Conservation (phyloP, 1,139 yeast species). For the Scheffersomyces stambukii region DNA sequence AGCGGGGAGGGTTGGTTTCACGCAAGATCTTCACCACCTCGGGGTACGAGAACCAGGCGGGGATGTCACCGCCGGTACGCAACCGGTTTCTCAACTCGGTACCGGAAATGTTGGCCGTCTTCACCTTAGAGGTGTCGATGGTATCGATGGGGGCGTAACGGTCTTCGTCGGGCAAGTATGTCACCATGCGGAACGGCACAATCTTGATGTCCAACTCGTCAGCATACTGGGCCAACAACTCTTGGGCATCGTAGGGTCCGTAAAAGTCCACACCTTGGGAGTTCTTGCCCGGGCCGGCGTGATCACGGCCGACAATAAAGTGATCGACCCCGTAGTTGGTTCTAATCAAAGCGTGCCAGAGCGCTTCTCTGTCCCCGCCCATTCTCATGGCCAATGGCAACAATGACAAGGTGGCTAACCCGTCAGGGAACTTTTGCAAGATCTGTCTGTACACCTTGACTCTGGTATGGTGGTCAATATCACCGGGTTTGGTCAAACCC, state of each 20-base stretch:
- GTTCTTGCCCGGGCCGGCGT: constrained; percentile 96
- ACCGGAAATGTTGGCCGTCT: constrained; percentile 90
- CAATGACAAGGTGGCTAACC: constrained; percentile 84
- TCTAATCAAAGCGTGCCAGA: constrained; percentile 97
- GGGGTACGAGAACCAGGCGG: constrained; percentile 96
- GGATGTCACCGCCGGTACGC: constrained; percentile 83
- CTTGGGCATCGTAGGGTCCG: constrained; percentile 97
- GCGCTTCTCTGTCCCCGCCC: constrained; percentile 99
- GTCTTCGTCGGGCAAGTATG: constrained; percentile 92
- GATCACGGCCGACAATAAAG: constrained; percentile 96
- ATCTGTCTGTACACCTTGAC: constrained; percentile 93
- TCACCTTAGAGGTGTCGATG: constrained; percentile 66
- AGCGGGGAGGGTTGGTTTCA: constrained; percentile 91
- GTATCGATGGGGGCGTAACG: constrained; percentile 95
- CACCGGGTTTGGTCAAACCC: constrained; percentile 96
- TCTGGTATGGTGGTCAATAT: constrained; percentile 95
- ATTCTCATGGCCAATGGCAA: constrained; percentile 97
- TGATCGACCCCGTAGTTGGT: constrained; percentile 96
- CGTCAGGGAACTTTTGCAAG: constrained; percentile 87
- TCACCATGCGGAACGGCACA: constrained; percentile 96
- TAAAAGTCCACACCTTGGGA: constrained; percentile 92
- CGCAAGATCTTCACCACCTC: constrained; percentile 90
- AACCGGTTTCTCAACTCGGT: constrained; percentile 89
- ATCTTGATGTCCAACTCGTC: constrained; percentile 83
- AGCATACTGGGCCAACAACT: constrained; percentile 68